Base-by-base conservation (phyloP, 257 asterid species). In the Orobanche coerulescens region DNA sequence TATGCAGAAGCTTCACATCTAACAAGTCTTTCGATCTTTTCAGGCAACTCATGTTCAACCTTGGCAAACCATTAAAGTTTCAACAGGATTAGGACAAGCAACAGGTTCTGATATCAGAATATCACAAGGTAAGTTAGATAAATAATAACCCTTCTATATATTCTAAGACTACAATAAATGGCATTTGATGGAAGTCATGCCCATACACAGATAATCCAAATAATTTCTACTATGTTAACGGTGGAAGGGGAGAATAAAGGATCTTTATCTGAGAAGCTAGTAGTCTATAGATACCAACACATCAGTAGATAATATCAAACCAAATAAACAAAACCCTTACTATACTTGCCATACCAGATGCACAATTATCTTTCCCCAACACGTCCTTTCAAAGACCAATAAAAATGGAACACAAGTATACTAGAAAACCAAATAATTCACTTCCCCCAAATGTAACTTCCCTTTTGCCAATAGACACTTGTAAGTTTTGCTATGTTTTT, bases 1-100 rank as follows among this genome's bases (percentile, higher is more conserved):
- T 93, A 93, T 19, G 94, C 77, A 64, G 97, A 89, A 64, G 99
- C 99, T 71, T 93, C 99, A 67, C 99, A 93, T 76, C 99, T 89
- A 64, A 93, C 67, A 63, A 93, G 90, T 50, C 97, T 80, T 74
- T 89, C 99, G 25, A 86, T 93, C 96, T 93, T 93, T 76, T 82
- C 94, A 18, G 99, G 99, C 76, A 93, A 75, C 67, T 93, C 48
- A 79, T 89, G 76, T 75, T 93, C 99, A 57, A 93, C 99, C 99
- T 93, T 67, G 58, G 33, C 71, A 78, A 55, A 70, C 51, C 65
- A 79, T 71, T 59, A 37, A 30, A 56, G 61, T 68, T 42, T 23
- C n/a, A 69, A 49, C 25, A 25, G 20, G 39, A 71, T 61, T 34
- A 61, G 61, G 46, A 51, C 40, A 64, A 23, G 47, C 12, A 67